Conservation (phyloP, 2,329 filamentous ascomycete species). For the Sclerotinia spermophila region DNA sequence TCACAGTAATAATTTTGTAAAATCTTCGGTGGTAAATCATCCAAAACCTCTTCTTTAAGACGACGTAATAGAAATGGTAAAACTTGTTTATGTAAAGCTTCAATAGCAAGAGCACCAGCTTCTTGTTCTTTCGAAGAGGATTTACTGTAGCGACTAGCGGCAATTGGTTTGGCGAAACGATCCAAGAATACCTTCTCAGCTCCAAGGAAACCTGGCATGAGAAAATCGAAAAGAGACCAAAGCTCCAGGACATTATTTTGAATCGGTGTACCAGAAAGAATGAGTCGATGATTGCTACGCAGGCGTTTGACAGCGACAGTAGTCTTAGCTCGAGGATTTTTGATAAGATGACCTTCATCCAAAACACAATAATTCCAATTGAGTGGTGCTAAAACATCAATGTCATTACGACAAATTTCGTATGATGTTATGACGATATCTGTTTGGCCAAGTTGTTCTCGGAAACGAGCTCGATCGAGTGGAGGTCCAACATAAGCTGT, state of each 20-base stretch:
- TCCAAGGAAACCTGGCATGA: conserved; percentile 97
- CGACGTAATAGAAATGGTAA: conserved; percentile 92
- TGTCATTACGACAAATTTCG: conserved; percentile 94
- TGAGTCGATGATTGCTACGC: conserved; percentile 87
- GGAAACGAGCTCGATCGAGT: conserved; percentile 69
- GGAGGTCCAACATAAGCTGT: conserved; percentile 91
- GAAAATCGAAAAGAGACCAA: conserved; percentile 97
- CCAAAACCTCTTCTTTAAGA: conserved; percentile 94
- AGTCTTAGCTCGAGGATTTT: conserved; percentile 97
- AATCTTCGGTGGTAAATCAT: conserved; percentile 96
- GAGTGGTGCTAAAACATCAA: conserved; percentile 75
- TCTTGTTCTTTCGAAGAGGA: conserved; percentile 98
- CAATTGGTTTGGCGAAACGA: conserved; percentile 84
- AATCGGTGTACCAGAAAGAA: conserved; percentile 93
- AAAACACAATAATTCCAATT: conserved; percentile 98
- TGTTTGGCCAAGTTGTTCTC: conserved; percentile 66
- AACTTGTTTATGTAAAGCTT: conserved; percentile 98
- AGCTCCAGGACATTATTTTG: conserved; percentile 97
- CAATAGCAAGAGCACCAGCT: conserved; percentile 90
- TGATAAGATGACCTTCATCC: conserved; percentile 97
- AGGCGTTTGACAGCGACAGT: conserved; percentile 88
- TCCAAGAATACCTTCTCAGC: conserved; percentile 94
- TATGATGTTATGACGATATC: conserved; percentile 98
- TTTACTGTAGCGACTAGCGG: conserved; percentile 91
- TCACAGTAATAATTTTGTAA: conserved; percentile 99